phyloP scores from a whole-genome alignment of 2,329 filamentous ascomycete genomes.

The Didymella keratinophila region DNA sequence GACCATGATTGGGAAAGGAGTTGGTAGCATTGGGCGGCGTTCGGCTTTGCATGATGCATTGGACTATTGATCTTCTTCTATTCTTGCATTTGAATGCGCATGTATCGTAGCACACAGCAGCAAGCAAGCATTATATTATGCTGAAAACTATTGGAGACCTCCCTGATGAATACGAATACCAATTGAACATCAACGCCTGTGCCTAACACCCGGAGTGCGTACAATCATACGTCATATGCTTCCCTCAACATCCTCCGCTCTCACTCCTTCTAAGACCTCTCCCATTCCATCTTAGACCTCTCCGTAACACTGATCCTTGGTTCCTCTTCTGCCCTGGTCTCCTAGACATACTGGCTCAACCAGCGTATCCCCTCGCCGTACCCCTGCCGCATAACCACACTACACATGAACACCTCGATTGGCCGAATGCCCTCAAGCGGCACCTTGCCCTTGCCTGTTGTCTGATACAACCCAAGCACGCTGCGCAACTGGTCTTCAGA shows the following conservation, averaged over 20 bases:
- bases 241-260: neutral
- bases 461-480: slow-evolving; percentile 89
- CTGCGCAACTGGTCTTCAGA: slow-evolving; percentile 95
- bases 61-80: neutral
- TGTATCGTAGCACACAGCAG: neutral
- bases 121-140: neutral
- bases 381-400: slow-evolving; percentile 94
- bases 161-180: neutral
- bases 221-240: neutral
- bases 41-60: slow-evolving; percentile 4
- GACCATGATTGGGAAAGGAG: slow-evolving; percentile 10
- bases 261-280: neutral
- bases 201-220: neutral
- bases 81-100: neutral
- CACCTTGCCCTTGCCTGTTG: slow-evolving; percentile 50
- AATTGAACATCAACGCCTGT: slow-evolving; percentile 20
- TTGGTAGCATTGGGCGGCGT: slow-evolving; percentile 27
- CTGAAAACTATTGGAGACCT: neutral
- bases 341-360: slow-evolving; percentile 53
- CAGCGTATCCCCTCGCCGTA: slow-evolving; percentile 54
- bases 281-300: neutral
- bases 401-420: slow-evolving; percentile 98
- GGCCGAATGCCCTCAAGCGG: slow-evolving; percentile 49
- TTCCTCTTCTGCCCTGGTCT: neutral
- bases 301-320: neutral